Percentiles rank a stretch among this genome's conserved stretches.
phyloP scores from a whole-genome alignment of 768 basidiomycete genomes.

The Tricholoma terreum region DNA sequence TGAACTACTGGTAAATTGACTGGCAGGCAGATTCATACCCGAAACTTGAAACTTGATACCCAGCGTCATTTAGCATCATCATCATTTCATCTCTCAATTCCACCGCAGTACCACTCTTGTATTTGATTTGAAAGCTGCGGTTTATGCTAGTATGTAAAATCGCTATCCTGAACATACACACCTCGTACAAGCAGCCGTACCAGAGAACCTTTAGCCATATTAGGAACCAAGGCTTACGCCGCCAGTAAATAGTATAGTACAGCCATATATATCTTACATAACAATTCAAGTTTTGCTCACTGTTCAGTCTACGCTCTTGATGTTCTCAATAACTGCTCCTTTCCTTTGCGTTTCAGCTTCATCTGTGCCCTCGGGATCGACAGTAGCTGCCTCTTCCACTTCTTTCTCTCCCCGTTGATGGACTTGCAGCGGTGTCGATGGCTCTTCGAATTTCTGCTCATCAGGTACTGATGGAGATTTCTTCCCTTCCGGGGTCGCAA shows the following conservation, averaged over 20 bases:
- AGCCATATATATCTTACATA: too few relatives aligned
- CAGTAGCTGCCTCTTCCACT: conserved; percentile 22
- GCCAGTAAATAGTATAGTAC: too few relatives aligned
- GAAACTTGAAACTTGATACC: conserved; percentile 13
- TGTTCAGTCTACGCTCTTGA: too few relatives aligned
- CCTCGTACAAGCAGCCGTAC: too few relatives aligned
- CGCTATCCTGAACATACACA: not conserved
- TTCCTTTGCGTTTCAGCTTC: conserved; percentile 21
- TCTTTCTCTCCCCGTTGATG: conserved; percentile 17
- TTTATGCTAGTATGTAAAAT: too few relatives aligned
- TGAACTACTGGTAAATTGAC: conserved; percentile 11
- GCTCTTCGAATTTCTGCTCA: not conserved
- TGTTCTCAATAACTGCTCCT: conserved; percentile 1
- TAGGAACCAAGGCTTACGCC: too few relatives aligned
- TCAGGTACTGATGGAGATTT: not conserved
- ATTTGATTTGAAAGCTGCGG: too few relatives aligned
- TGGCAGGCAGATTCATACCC: conserved; percentile 1
- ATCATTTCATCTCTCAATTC: not conserved
- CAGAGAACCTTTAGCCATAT: too few relatives aligned
- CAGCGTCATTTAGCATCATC: not conserved
- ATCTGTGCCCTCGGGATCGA: conserved; percentile 25
- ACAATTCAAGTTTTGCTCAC: too few relatives aligned
- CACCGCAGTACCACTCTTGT: not conserved
- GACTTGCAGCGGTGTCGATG: not conserved
- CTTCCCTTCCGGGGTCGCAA: conserved; percentile 18